Base-by-base conservation (phyloP, 139 green algal species). In the Picochlorum sp. region DNA sequence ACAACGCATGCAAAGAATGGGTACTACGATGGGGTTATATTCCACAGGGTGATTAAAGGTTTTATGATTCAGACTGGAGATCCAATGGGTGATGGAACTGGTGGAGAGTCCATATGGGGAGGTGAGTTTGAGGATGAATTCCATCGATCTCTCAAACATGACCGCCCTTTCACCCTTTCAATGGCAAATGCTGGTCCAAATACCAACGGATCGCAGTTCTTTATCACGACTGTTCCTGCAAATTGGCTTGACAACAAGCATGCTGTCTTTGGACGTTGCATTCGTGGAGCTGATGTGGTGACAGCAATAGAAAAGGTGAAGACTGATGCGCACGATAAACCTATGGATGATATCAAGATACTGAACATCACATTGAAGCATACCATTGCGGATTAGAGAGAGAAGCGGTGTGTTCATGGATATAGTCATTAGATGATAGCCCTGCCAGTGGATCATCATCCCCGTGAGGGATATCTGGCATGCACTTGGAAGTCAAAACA, bases 111-210 rank as follows among this genome's bases (percentile, higher is more conserved):
- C 60, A 97, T 98, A 37, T 99, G 94, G 94, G 94, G 94, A 6
- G 81, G 76, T 4, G 90, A 98, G 66, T 99, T 99, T 79, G 85
- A 92, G 65, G 94, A 99, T 71, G 94, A 99, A 71, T 95, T 98
- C 75, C 67, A 85, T 68, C 77, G 85, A 24, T 83, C 77, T 57
- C 69, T 97, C 68, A 77, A 87, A 5, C 93, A 98, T 71, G 93
- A 99, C 75, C 74, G 86, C 2, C 85, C 85, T 14, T 85, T 81
- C 61, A 90, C 81, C 4, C 45, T 97, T 6, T 86, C 72, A 16
- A 97, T 96, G 89, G 90, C 90, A 26, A 96, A 96, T 61, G 86
- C 87, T 16, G 89, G 79, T 18, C 52, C 65, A 14, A 55, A 54
- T 21, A 65, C 67, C 23, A 74, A 74, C 57, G 65, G 66, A 13